These are phyloP conservation scores for Eurotiales sp. DNA, from an alignment of 2,329 filamentous ascomycete genomes.

Conservation along the genomic window DNA sequence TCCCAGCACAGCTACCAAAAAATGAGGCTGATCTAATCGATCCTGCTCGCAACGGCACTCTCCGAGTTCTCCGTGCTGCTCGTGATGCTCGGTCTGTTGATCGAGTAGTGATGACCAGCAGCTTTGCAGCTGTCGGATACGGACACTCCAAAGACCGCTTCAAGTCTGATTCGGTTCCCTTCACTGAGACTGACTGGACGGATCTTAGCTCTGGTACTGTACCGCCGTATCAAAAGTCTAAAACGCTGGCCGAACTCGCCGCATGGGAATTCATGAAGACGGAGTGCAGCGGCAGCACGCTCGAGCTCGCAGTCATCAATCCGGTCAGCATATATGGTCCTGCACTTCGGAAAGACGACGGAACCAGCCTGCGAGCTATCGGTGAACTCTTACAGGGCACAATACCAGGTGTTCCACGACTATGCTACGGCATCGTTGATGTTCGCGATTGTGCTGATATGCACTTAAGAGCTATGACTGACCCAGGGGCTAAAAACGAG, in stretches of 20 bases:
- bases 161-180: constrained; percentile 12
- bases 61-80: constrained; percentile 6
- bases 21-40: constrained; percentile 5
- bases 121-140: constrained; percentile 18
- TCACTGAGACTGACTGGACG: constrained; percentile 32
- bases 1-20: constrained; percentile 1
- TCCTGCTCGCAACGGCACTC: constrained; percentile 2
- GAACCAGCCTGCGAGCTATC: constrained; percentile 23
- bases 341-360: constrained; percentile 21
- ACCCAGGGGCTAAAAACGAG: constrained; percentile 4
- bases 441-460: constrained; percentile 11
- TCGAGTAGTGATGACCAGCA: constrained; percentile 3
- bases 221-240: constrained; percentile 29
- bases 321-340: constrained; percentile 30
- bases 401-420: constrained; percentile 24
- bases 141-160: constrained; percentile 18
- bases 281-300: constrained; percentile 18
- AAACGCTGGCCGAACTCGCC: constrained; percentile 30
- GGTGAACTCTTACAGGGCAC: constrained; percentile 26
- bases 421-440: constrained; percentile 11
- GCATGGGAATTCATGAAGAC: constrained; percentile 31
- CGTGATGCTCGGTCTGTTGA: constrained; percentile 1
- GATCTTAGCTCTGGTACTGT: constrained; percentile 17
- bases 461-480: constrained; percentile 8
- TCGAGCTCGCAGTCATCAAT: constrained; percentile 28